Evolutionary conservation across 306 rosid species (phyloP).

Genomic region (Casuarina cunninghamiana): DNA sequence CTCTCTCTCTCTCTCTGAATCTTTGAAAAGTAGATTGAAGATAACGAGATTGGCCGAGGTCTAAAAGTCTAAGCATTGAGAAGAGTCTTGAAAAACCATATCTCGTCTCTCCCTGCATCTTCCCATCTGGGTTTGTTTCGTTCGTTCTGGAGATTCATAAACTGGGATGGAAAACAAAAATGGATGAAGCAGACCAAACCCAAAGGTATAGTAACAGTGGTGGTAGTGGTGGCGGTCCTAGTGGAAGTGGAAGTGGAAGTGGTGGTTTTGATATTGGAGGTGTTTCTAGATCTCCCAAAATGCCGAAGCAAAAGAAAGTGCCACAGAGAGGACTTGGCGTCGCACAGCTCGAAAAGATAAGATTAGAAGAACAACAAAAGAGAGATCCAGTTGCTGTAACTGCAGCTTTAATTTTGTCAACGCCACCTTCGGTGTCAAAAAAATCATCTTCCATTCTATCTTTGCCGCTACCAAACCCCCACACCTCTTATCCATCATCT

Average conservation of each 20-base stretch:
- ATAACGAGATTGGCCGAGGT: conserved; percentile 1
- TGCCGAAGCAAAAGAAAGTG: conserved; percentile 56
- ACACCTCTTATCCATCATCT: conserved; percentile 33
- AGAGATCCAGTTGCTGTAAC: conserved; percentile 25
- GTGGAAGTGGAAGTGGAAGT: conserved; percentile 20
- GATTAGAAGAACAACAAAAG: conserved; percentile 65
- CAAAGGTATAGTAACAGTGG: conserved; percentile 33
- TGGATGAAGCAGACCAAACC: conserved; percentile 57
- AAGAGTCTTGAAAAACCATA: conserved; percentile 8
- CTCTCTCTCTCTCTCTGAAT: too few relatives aligned
- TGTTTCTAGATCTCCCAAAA: conserved; percentile 45
- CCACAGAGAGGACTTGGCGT: conserved; percentile 98
- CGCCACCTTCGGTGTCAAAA: conserved; percentile 33
- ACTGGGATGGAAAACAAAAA: conserved; percentile 45
- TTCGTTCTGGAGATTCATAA: background rate
- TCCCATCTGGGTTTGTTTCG: conserved; percentile 18
- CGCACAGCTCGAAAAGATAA: conserved; percentile 83
- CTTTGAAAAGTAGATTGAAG: background rate
- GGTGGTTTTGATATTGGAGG: background rate
- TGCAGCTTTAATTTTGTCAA: conserved; percentile 26
- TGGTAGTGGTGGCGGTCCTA: conserved; percentile 23
- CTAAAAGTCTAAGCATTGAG: background rate
- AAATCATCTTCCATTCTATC: conserved; percentile 47
- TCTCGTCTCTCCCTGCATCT: background rate
- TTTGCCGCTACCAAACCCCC: conserved; percentile 34